Conservation (phyloP, 2,329 filamentous ascomycete species). For the Ceratocystis variospora region DNA sequence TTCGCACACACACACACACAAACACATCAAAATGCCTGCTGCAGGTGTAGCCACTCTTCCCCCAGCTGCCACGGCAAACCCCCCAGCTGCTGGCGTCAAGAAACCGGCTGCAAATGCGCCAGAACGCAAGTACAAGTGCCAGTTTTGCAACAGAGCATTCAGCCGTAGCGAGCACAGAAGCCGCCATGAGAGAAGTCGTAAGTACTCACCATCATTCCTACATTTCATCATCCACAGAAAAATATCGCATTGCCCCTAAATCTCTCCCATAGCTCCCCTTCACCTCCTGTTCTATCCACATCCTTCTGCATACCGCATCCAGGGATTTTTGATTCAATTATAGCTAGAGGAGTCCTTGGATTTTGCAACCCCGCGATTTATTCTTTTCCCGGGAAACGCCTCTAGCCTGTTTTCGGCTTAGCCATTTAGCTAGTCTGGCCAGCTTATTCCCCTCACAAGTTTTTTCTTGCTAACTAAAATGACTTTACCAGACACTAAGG, state of each 20-base stretch:
- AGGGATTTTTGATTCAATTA: background rate
- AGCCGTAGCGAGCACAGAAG: slow-evolving; percentile 94
- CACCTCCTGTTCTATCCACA: background rate
- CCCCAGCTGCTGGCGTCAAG: slow-evolving; percentile 37
- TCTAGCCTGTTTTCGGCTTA: background rate
- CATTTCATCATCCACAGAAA: background rate
- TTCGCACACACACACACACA: slow-evolving; percentile 23
- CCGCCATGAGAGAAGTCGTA: slow-evolving; percentile 95
- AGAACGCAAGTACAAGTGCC: slow-evolving; percentile 99
- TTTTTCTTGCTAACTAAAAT: slow-evolving; percentile 18
- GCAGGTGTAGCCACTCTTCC: slow-evolving; percentile 55
- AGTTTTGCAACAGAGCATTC: slow-evolving; percentile 95
- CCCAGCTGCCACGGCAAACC: slow-evolving; percentile 60
- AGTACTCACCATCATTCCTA: slow-evolving; percentile 33
- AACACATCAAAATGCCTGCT: slow-evolving; percentile 48
- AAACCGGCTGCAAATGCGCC: slow-evolving; percentile 33
- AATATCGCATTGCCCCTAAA: no score
- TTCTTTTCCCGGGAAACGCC: slow-evolving; percentile 1
- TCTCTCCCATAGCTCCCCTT: no score
- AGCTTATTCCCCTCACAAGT: background rate
- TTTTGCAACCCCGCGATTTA: background rate
- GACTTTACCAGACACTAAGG: slow-evolving; percentile 67
- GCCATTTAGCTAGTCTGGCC: slow-evolving; percentile 9
- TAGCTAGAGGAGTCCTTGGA: background rate
- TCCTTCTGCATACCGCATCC: background rate